Evolutionary conservation across 331 rosid genomes (phyloP).

Genomic region (Quercus phellos): DNA sequence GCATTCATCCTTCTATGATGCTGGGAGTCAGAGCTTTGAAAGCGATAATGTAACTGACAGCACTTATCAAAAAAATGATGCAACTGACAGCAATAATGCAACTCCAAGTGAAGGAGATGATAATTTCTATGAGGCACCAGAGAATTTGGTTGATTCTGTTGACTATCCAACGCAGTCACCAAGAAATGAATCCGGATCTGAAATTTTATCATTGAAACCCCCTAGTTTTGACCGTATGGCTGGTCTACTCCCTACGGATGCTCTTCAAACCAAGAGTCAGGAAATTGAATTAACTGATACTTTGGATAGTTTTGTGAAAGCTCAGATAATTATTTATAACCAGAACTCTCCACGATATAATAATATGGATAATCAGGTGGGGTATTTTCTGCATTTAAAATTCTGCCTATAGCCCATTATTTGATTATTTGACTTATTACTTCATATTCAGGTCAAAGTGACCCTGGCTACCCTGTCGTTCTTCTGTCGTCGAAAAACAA

Average conservation of each 20-base stretch:
- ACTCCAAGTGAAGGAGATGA: constrained; percentile 60
- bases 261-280: constrained; percentile 28
- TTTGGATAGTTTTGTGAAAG: constrained; percentile 82
- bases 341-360: constrained; percentile 69
- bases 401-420: constrained; percentile 10
- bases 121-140: constrained; percentile 85
- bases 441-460: constrained; percentile 59
- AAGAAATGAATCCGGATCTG: constrained; percentile 24
- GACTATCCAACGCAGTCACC: constrained; percentile 50
- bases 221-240: constrained; percentile 64
- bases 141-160: constrained; percentile 58
- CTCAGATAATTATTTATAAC: constrained; percentile 69
- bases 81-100: not conserved
- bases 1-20: constrained; percentile 32
- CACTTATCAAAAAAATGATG: too few species aligned
- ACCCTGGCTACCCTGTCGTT: constrained; percentile 85
- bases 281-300: constrained; percentile 44
- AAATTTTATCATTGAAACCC: constrained; percentile 30
- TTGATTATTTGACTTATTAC: constrained; percentile 12
- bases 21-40: constrained; percentile 30
- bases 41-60: constrained; percentile 10
- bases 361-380: constrained; percentile 73
- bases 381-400: constrained; percentile 21
- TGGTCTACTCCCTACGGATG: constrained; percentile 74
- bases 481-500: constrained; percentile 86